Percentiles rank a stretch among this genome's conserved stretches.
Conservation (phyloP, 176 grass and related monocot genomes). For the Cenchrus americanus region DNA sequence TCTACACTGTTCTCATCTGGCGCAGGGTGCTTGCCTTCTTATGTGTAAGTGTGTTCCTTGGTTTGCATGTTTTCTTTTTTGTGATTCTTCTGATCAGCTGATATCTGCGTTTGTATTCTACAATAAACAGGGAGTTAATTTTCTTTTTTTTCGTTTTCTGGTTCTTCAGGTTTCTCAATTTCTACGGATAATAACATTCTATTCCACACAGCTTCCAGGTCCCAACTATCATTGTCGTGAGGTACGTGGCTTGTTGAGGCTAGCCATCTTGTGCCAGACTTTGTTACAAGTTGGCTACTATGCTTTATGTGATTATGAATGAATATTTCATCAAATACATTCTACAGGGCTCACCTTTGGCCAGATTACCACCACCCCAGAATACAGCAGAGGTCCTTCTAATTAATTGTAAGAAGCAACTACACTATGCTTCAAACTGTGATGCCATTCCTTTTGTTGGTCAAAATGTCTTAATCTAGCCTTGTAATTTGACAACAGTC, state of each 20-base stretch:
- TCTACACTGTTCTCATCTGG: slow-evolving; percentile 91
- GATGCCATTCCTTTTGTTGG: background rate
- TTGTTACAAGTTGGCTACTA: background rate
- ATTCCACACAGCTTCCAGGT: slow-evolving; percentile 89
- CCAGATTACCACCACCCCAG: slow-evolving; percentile 72
- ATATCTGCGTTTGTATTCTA: background rate
- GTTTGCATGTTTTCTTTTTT: slow-evolving; percentile 6
- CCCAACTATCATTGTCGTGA: slow-evolving; percentile 91
- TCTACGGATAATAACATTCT: slow-evolving; percentile 86
- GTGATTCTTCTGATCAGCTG: slow-evolving; percentile 4
- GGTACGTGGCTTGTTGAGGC: slow-evolving; percentile 45
- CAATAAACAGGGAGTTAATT: background rate
- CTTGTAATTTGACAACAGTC: slow-evolving; percentile 51
- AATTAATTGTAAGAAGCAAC: slow-evolving; percentile 63
- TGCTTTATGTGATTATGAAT: background rate
- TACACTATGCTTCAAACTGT: slow-evolving; percentile 22
- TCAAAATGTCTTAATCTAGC: background rate
- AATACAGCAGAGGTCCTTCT: slow-evolving; percentile 70
- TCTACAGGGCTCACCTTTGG: slow-evolving; percentile 71
- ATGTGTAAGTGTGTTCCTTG: slow-evolving; percentile 67
- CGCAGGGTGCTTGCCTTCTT: slow-evolving; percentile 82
- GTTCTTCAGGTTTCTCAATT: slow-evolving; percentile 76
- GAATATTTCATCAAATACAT: background rate
- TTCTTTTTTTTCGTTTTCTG: background rate
- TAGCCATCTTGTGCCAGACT: slow-evolving; percentile 6